Percentiles rank a stretch among this genome's conserved stretches.
Evolutionary conservation across 192 early-diverging fungal species (phyloP).

Genomic region (Rhizoclosmatium globosum): DNA sequence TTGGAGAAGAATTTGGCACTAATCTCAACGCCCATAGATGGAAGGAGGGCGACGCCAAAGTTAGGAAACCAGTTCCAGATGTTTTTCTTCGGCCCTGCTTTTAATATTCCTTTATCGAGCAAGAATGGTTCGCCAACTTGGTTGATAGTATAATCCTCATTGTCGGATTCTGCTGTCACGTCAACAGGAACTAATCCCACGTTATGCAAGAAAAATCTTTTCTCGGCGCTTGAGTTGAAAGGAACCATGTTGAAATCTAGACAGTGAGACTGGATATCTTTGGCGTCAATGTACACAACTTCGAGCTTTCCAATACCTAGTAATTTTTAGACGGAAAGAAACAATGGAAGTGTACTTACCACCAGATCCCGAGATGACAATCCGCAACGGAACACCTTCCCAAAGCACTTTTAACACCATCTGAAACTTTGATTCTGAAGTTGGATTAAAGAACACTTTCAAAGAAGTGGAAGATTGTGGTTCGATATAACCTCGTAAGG

Average conservation of each 20-base stretch:
- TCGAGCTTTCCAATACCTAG: constrained; percentile 62
- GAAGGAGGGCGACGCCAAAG: constrained; percentile 41
- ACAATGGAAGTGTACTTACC: constrained; percentile 14
- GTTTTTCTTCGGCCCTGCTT: constrained; percentile 44
- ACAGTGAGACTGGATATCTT: constrained; percentile 49
- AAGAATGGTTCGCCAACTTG: constrained; percentile 56
- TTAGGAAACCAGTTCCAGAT: constrained; percentile 56
- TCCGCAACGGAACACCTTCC: constrained; percentile 58
- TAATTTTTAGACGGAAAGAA: constrained; percentile 14
- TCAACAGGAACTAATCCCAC: constrained; percentile 64
- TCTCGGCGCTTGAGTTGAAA: constrained; percentile 63
- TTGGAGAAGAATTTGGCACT: constrained; percentile 54
- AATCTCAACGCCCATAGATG: constrained; percentile 57
- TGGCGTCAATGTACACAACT: constrained; percentile 57
- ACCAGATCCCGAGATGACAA: constrained; percentile 57
- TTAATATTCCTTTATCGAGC: constrained; percentile 37
- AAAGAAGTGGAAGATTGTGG: constrained; percentile 48
- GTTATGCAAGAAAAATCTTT: constrained; percentile 65
- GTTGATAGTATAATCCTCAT: constrained; percentile 58
- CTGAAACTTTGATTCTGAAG: constrained; percentile 58
- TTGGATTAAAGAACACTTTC: constrained; percentile 59
- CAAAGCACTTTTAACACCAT: constrained; percentile 61
- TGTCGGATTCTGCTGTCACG: constrained; percentile 49
- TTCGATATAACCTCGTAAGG: constrained; percentile 63
- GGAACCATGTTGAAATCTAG: constrained; percentile 74